Evolutionary conservation across 2,329 filamentous ascomycete species (phyloP).

Genomic region (Cladophialophora yegresii): DNA sequence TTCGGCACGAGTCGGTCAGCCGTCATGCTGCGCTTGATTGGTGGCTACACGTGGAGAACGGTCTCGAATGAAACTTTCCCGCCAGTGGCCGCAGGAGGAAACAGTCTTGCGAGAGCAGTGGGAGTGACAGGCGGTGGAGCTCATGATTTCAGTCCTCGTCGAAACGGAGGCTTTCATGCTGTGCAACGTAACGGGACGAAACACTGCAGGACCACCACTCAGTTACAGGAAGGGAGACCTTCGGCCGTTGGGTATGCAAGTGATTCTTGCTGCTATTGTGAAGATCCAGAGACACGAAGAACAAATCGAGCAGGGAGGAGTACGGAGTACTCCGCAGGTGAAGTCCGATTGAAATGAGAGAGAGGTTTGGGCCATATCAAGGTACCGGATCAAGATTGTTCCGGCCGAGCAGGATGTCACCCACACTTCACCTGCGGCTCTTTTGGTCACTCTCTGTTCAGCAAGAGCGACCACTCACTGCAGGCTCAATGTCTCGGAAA

Average conservation of each 20-base stretch:
- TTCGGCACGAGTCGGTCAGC: slow-evolving; percentile 5
- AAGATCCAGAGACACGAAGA: neutral
- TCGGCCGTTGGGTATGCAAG: neutral
- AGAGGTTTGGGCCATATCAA: neutral
- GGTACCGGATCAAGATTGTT: neutral
- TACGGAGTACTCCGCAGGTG: neutral
- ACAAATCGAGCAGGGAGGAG: neutral
- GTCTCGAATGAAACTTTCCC: slow-evolving; percentile 12
- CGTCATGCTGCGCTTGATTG: neutral
- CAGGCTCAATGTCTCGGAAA: neutral
- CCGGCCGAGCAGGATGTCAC: neutral
- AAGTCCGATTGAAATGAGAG: neutral
- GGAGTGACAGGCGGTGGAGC: slow-evolving; percentile 29
- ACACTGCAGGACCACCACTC: neutral
- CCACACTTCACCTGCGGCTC: neutral
- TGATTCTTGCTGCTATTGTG: neutral
- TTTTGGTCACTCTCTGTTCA: neutral
- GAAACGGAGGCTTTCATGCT: slow-evolving; percentile 25
- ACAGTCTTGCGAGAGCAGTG: neutral
- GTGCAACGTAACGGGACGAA: slow-evolving; percentile 11
- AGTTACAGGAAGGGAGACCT: slow-evolving; percentile 6
- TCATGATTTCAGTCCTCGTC: slow-evolving; percentile 20
- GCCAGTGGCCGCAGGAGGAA: neutral
- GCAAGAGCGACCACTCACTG: neutral
- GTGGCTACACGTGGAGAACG: neutral